Evolutionary conservation across 345 rosid species (phyloP).

Genomic region (Passiflora organensis): DNA sequence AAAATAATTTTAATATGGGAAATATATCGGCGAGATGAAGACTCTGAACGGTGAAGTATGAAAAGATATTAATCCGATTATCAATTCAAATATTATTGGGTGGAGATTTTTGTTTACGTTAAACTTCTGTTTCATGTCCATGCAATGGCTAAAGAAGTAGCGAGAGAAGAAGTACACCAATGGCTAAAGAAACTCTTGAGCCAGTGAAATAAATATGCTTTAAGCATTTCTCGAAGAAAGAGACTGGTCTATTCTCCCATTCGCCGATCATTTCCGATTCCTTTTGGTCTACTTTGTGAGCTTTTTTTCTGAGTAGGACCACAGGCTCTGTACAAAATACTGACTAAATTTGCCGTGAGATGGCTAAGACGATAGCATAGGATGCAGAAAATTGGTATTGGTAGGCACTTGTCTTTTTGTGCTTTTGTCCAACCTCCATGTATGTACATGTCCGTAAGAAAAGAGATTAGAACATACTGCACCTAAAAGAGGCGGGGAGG

Average conservation of each 20-base stretch:
- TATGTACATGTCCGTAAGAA: too few relatives aligned
- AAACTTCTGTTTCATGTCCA: too few relatives aligned
- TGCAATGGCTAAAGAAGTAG: too few relatives aligned
- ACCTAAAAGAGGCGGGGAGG: neutral
- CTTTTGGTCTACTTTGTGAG: neutral
- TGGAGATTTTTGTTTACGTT: too few relatives aligned
- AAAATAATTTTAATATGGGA: too few relatives aligned
- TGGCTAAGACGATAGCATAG: constrained; percentile 8
- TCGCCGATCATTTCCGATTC: constrained; percentile 9
- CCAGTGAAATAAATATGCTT: too few relatives aligned
- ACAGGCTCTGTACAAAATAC: constrained; percentile 9
- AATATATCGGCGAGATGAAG: too few relatives aligned
- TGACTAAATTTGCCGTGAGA: neutral
- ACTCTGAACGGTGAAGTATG: too few relatives aligned
- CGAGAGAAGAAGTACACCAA: too few relatives aligned
- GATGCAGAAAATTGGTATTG: constrained; percentile 16
- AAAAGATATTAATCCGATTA: too few relatives aligned
- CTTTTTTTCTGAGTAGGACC: neutral
- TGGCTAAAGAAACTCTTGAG: too few relatives aligned
- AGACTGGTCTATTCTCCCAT: constrained; percentile 12
- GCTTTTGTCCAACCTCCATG: constrained; percentile 36
- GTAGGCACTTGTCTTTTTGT: constrained; percentile 39
- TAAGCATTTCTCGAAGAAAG: neutral
- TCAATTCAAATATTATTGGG: too few relatives aligned
- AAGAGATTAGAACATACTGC: constrained; percentile 3